Evolutionary conservation across 257 asterid species (phyloP).

Genomic region (Dorcoceras hygrometricum): DNA sequence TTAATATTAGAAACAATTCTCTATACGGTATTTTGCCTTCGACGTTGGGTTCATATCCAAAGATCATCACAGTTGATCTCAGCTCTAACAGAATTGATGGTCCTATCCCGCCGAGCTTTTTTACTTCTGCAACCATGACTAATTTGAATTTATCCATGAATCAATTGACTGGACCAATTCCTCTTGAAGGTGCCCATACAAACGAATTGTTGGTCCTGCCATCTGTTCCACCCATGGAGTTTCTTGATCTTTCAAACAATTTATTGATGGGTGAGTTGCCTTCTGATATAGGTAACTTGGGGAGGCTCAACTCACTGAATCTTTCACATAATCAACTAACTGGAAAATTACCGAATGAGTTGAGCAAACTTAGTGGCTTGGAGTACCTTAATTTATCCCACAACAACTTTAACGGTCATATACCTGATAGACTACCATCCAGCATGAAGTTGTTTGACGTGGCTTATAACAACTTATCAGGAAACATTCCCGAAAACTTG

Average conservation of each 20-base stretch:
- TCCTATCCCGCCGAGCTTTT: slow-evolving; percentile 53
- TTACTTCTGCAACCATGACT: slow-evolving; percentile 51
- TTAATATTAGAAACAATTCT: slow-evolving; percentile 65
- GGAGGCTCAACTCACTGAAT: slow-evolving; percentile 62
- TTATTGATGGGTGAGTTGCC: slow-evolving; percentile 60
- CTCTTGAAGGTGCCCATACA: slow-evolving; percentile 54
- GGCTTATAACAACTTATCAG: slow-evolving; percentile 62
- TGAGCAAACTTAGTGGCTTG: slow-evolving; percentile 57
- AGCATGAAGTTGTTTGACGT: slow-evolving; percentile 56
- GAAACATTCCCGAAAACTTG: slow-evolving; percentile 66
- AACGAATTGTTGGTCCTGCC: slow-evolving; percentile 59
- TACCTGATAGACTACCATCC: slow-evolving; percentile 58
- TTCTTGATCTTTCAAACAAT: slow-evolving; percentile 76
- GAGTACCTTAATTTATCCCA: slow-evolving; percentile 68
- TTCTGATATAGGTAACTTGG: slow-evolving; percentile 63
- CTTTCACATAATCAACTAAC: slow-evolving; percentile 65
- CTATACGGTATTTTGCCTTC: slow-evolving; percentile 55
- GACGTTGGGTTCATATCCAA: slow-evolving; percentile 41
- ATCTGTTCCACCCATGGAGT: slow-evolving; percentile 61
- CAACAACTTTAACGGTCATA: slow-evolving; percentile 60
- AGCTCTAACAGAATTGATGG: slow-evolving; percentile 75
- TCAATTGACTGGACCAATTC: slow-evolving; percentile 64
- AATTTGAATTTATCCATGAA: slow-evolving; percentile 73
- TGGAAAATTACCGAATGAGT: slow-evolving; percentile 64
- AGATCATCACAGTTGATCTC: slow-evolving; percentile 54